Evolutionary conservation across 805 yeast genomes (phyloP), one percentile per base, ranked within the genome.

Genomic region (Pichia scutulata): DNA sequence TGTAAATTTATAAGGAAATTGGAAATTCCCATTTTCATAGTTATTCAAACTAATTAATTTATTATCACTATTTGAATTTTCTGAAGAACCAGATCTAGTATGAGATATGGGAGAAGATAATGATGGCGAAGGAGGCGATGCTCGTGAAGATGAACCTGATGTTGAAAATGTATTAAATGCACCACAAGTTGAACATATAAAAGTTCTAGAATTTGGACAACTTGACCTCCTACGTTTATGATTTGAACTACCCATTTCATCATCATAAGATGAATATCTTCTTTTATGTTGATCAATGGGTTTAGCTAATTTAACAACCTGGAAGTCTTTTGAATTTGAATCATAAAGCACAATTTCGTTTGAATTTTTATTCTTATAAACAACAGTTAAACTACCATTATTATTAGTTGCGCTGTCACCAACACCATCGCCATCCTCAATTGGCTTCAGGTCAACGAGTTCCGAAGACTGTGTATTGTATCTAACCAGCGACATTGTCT

Each of bases 261-360:
- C n/a, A 22, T 40, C 26, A 21, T 4, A 18, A 16, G 1, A 16
- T 18, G 13, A 26, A 26, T 41, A 26, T 7, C n/a, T 18, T 19
- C 25, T 18, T 26, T 14, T 10, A n/a, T 26, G 10, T 7, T 4
- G 18, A 25, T 18, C 14, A 23, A 21, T 25, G 10, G 19, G 13
- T 41, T 41, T 19, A 22, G 23, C 13, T 28, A 36, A 12, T 49
- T 54, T 52, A 4, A 63, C 60, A 14, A 65, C 51, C 48, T 63
- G 64, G 28, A 65, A 54, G 25, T 61, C 54, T 22, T 61, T 61
- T 1, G 65, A 58, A 23, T 49, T 53, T 4, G 64, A 53, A 51
- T 66, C 59, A 56, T 64, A 65, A 6, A 64, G 43, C 8, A 66
- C 67, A 19, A 65, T 54, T 19, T 67, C 57, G 41, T 63, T 62